Base-by-base conservation (phyloP, 495 filamentous ascomycete species). In the Paragyromitra xinjiangensis region DNA sequence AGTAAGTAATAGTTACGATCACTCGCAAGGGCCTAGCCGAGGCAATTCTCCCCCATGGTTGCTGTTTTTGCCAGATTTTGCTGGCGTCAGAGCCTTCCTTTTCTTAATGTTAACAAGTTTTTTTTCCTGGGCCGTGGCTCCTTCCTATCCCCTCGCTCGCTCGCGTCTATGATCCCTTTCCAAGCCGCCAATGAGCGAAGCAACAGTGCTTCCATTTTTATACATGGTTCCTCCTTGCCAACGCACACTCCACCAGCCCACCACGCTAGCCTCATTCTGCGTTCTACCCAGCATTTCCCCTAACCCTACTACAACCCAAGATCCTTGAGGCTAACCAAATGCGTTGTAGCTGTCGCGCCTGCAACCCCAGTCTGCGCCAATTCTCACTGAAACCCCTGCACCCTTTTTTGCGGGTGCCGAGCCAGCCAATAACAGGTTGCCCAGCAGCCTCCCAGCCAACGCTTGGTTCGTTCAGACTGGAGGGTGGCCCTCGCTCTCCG, bases 121-220 rank as follows among this genome's bases (percentile, higher is more conserved):
- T 48, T 78, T 79, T 79, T 73, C 61, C 24, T 72, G 73, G 73
- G 68, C 59, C 67, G 73, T 71, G 26, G 68, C 74, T 77, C 74
- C 62, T 77, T 77, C 74, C 62, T 65, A 64, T 77, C 64, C 53
- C 73, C 29, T 34, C 29, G 29, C 76, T 77, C 62, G 74, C 74
- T 71, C 77, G 66, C 67, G 68, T 51, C 73, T 79, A 77, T 55
- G 64, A 77, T 77, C 69, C 74, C 51, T 72, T 72, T 42, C 56
- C 51, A 61, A 73, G 48, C 69, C 59, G 66, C 78, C 80, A 81
- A 81, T 81, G 78, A 73, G 71, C 50, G 55, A 53, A 69, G 64
- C 62, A 73, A 80, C 71, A 75, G 40, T 81, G 79, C 72, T 81
- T 81, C 80, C 80, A 81, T 81, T 81, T 81, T 81, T 81, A 81